Percentiles rank a stretch among this genome's conserved stretches.
These are phyloP conservation scores for Apophysomyces variabilis DNA, from an alignment of 371 early-diverging fungal species.

Conservation along the genomic window DNA sequence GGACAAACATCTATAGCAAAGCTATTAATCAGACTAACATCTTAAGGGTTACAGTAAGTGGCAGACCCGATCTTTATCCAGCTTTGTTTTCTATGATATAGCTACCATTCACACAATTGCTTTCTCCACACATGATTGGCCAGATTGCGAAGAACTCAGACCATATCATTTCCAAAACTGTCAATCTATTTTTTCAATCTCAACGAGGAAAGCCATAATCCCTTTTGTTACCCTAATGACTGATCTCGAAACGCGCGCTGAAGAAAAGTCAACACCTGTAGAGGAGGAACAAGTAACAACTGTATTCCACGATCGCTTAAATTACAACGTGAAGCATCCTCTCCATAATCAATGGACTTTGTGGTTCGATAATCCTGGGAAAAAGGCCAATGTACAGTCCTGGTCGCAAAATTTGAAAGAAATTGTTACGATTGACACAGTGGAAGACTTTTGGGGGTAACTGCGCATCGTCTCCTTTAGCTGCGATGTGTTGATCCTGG, in stretches of 20 bases:
- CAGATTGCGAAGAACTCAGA: too few relatives aligned
- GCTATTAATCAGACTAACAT: too few relatives aligned
- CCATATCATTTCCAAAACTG: too few relatives aligned
- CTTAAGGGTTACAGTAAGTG: too few relatives aligned
- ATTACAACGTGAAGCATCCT: slow-evolving; percentile 89
- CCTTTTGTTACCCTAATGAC: not conserved
- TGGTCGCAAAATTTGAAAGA: slow-evolving; percentile 93
- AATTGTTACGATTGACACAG: slow-evolving; percentile 84
- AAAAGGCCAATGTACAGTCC: slow-evolving; percentile 72
- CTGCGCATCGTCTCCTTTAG: slow-evolving; percentile 12
- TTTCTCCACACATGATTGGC: too few relatives aligned
- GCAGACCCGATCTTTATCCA: too few relatives aligned
- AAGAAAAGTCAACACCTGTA: not conserved
- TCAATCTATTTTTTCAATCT: too few relatives aligned
- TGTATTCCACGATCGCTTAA: slow-evolving; percentile 39
- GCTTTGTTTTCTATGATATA: too few relatives aligned
- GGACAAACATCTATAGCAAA: too few relatives aligned
- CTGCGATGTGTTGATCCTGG: not conserved
- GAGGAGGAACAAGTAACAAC: slow-evolving; percentile 22
- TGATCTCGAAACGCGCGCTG: slow-evolving; percentile 5
- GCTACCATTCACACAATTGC: too few relatives aligned
- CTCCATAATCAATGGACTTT: slow-evolving; percentile 90
- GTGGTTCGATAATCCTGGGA: slow-evolving; percentile 91
- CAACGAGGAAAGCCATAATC: too few relatives aligned
- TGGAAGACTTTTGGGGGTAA: slow-evolving; percentile 97